Percentiles rank a stretch among this genome's conserved stretches.
Conservation (phyloP, 1,139 yeast species). For the Chernovozyma sophiae-reginae region DNA sequence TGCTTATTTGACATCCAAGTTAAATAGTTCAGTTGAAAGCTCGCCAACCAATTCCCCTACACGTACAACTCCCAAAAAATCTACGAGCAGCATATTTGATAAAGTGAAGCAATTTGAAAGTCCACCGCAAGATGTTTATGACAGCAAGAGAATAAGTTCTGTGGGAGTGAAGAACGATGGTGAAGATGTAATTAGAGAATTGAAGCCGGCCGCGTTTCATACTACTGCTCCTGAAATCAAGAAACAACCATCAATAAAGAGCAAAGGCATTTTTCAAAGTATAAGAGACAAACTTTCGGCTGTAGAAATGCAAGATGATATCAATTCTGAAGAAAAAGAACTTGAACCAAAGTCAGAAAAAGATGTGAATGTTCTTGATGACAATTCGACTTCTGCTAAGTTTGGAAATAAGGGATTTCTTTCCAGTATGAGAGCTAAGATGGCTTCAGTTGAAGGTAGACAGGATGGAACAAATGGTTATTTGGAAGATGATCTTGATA, state of each 20-base stretch:
- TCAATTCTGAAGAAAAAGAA: not conserved
- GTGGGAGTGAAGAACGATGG: not conserved
- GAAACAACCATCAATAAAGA: slow-evolving; percentile 5
- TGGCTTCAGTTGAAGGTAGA: not conserved
- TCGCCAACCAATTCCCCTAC: slow-evolving; percentile 14
- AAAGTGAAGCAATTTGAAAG: slow-evolving; percentile 38
- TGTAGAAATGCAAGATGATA: slow-evolving; percentile 3
- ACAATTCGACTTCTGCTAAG: not conserved
- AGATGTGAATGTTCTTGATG: not conserved
- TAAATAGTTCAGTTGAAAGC: slow-evolving; percentile 11
- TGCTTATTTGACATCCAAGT: slow-evolving; percentile 11
- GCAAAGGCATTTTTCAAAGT: slow-evolving; percentile 34
- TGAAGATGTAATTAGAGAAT: not conserved
- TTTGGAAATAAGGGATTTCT: slow-evolving; percentile 2
- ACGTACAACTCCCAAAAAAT: slow-evolving; percentile 15
- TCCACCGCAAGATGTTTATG: slow-evolving; percentile 13
- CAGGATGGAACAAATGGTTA: not conserved
- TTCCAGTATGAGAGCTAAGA: not conserved
- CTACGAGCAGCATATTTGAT: slow-evolving; percentile 26
- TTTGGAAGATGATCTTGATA: not conserved
- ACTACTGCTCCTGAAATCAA: not conserved
- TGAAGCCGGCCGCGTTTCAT: not conserved
- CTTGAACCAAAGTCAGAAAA: not conserved
- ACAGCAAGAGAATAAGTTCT: not conserved
- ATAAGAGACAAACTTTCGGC: slow-evolving; percentile 27